A percentile compares a stretch with the other conserved stretches of the same genome.
phyloP scores from a whole-genome alignment of 2,329 filamentous ascomycete species.

The Penicillium crustosum region DNA sequence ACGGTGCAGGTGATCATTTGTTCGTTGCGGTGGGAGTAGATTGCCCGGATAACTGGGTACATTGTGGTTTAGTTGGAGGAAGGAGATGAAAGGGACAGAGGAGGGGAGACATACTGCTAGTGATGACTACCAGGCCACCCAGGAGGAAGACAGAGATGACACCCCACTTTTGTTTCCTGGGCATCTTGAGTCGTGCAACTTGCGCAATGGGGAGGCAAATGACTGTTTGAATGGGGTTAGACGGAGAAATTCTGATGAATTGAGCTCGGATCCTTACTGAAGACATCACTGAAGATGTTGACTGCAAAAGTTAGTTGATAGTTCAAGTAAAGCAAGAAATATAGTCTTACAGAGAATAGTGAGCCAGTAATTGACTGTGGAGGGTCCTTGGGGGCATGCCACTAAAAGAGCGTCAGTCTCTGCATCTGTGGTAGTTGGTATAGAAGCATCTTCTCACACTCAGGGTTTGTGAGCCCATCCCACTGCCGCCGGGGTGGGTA shows the following conservation, averaged over 20 bases:
- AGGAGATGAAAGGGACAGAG: neutral
- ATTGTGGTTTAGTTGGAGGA: neutral
- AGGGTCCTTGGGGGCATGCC: neutral
- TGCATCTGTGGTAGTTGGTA: neutral
- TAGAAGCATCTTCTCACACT: neutral
- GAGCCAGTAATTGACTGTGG: neutral
- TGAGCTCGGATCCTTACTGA: neutral
- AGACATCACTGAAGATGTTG: neutral
- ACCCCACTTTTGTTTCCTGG: neutral
- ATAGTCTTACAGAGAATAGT: neutral
- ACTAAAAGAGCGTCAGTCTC: neutral
- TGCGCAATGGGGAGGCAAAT: neutral
- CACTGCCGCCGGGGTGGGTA: neutral
- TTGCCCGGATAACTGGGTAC: constrained; percentile 23
- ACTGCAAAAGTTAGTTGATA: neutral
- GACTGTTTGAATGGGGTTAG: neutral
- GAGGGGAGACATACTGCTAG: constrained; percentile 19
- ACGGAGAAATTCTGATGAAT: neutral
- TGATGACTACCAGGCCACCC: constrained; percentile 2
- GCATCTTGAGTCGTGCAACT: neutral
- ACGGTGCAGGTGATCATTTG: constrained; percentile 29
- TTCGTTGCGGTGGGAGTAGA: constrained; percentile 21
- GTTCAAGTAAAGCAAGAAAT: neutral
- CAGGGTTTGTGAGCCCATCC: neutral
- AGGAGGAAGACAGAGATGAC: neutral